These are phyloP conservation scores for Edaphochlamys debaryana DNA, from an alignment of 139 green algal species.

Conservation along the genomic window DNA sequence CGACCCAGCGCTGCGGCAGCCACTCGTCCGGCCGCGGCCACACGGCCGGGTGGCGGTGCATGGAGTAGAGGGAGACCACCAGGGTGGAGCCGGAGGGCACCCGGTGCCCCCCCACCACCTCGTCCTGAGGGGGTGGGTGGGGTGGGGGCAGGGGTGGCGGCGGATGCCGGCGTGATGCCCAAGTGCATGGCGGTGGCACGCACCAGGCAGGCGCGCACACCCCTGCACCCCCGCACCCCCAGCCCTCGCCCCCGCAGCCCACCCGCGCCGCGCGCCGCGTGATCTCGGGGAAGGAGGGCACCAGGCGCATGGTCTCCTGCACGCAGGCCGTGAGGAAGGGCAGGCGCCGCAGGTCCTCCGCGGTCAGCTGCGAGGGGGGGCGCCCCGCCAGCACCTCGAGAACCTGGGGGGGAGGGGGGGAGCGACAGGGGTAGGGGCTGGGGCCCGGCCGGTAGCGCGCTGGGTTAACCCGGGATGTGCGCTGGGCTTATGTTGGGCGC, in stretches of 20 bases:
- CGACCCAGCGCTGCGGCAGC: slow-evolving; percentile 11
- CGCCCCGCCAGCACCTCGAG: not conserved
- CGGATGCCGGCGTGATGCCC: not conserved
- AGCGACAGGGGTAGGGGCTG: no score
- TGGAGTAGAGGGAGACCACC: not conserved
- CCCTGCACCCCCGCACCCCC: no score
- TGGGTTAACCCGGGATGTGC: no score
- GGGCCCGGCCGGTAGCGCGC: no score
- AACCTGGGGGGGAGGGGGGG: not conserved
- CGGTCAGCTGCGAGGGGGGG: not conserved
- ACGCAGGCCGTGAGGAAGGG: slow-evolving; percentile 26
- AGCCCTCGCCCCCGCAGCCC: not conserved
- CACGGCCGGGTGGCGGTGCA: slow-evolving; percentile 5
- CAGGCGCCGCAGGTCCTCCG: slow-evolving; percentile 25
- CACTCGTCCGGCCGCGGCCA: not conserved
- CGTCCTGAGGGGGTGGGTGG: not conserved
- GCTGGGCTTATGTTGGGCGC: no score
- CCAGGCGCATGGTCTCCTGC: slow-evolving; percentile 16
- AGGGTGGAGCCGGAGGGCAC: not conserved
- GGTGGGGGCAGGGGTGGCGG: not conserved
- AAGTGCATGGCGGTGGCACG: no score
- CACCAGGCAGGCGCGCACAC: no score
- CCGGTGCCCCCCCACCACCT: not conserved
- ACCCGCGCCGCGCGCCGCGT: not conserved
- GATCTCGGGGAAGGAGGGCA: not conserved